Evolutionary conservation across 2,329 filamentous ascomycete species (phyloP).

Genomic region (Colletotrichum tropicicola): DNA sequence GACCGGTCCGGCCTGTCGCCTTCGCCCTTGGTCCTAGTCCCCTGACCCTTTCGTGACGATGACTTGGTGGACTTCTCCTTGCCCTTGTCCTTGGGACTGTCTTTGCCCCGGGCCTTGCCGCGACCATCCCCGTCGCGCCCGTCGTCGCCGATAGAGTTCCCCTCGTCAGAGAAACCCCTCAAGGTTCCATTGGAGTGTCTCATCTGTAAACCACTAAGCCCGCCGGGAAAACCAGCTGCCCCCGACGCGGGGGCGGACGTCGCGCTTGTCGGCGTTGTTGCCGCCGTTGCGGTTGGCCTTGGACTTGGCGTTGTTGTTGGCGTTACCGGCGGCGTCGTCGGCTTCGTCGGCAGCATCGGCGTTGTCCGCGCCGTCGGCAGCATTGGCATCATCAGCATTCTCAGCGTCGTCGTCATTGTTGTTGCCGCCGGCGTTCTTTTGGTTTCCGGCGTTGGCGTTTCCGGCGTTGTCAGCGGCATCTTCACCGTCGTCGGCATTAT

Average conservation of each 20-base stretch:
- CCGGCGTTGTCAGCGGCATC: not conserved
- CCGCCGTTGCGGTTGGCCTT: not conserved
- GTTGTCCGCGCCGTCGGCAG: not conserved
- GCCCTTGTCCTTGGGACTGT: not conserved
- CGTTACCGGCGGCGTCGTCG: slow-evolving; percentile 3
- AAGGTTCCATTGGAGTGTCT: not conserved
- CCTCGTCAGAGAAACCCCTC: not conserved
- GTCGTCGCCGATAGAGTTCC: not conserved
- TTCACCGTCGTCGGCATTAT: not conserved
- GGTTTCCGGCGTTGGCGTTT: not conserved
- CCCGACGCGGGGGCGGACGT: not conserved
- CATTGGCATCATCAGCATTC: not conserved
- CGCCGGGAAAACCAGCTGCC: slow-evolving; percentile 1
- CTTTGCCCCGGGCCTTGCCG: not conserved
- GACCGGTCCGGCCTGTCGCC: not conserved
- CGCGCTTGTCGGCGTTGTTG: not conserved
- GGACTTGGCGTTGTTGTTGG: not conserved
- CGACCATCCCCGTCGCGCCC: not conserved
- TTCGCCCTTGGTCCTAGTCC: not conserved
- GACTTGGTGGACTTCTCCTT: not conserved
- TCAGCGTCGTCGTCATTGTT: not conserved
- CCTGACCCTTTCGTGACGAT: not conserved
- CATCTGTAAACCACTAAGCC: not conserved
- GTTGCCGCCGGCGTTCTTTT: not conserved
- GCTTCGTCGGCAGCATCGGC: not conserved